phyloP scores from a whole-genome alignment of 2,329 filamentous ascomycete species.

The Sporothrix euskadiensis region DNA sequence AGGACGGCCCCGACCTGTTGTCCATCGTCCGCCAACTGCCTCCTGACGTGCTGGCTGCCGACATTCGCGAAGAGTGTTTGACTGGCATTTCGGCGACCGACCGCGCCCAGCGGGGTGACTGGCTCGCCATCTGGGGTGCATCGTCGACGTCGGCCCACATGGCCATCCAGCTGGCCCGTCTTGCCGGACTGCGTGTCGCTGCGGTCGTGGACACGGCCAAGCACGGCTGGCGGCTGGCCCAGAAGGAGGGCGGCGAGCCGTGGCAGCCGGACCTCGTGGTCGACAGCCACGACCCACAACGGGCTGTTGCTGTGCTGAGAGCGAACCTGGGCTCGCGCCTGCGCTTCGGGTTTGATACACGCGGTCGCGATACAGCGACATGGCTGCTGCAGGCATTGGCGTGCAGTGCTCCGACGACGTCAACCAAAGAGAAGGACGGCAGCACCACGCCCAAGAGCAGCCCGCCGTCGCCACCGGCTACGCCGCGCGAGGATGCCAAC shows the following conservation, averaged over 20 bases:
- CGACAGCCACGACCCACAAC: slow-evolving; percentile 64
- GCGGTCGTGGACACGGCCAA: slow-evolving; percentile 66
- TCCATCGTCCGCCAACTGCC: slow-evolving; percentile 51
- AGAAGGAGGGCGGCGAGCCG: slow-evolving; percentile 38
- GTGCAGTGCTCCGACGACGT: neutral
- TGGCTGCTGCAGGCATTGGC: slow-evolving; percentile 56
- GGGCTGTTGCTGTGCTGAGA: slow-evolving; percentile 66
- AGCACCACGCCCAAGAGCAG: slow-evolving; percentile 26
- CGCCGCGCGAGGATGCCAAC: neutral
- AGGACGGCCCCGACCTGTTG: slow-evolving; percentile 60
- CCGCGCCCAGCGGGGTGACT: slow-evolving; percentile 62
- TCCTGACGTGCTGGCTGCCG: slow-evolving; percentile 53
- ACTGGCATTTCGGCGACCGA: slow-evolving; percentile 53
- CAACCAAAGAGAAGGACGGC: slow-evolving; percentile 32
- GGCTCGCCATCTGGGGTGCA: slow-evolving; percentile 73
- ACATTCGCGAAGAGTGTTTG: slow-evolving; percentile 66
- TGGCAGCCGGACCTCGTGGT: slow-evolving; percentile 62
- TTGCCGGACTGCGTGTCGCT: slow-evolving; percentile 65
- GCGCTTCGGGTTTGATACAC: slow-evolving; percentile 69
- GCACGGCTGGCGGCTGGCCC: slow-evolving; percentile 60
- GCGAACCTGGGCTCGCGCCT: slow-evolving; percentile 55
- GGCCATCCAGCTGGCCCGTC: slow-evolving; percentile 65
- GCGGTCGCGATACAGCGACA: slow-evolving; percentile 63
- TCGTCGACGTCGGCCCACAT: slow-evolving; percentile 71
- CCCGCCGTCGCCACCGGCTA: slow-evolving; percentile 1